phyloP scores from a whole-genome alignment of 1,284 basidiomycete genomes.

The Ceratobasidium sp. region DNA sequence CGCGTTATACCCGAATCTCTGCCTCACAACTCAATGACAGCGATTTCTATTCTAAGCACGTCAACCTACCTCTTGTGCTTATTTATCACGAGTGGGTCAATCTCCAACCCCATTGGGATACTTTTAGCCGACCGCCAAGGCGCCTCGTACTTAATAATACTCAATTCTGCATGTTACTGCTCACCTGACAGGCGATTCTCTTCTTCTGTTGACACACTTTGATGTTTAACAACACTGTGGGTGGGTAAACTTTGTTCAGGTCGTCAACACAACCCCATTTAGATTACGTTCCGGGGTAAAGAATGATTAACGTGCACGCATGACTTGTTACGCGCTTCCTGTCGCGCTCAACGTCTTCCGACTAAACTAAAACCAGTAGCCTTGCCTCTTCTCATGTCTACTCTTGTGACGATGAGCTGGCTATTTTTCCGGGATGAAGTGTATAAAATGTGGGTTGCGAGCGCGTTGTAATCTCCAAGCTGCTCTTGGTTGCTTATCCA shows the following conservation, averaged over 20 bases:
- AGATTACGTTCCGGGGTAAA: neutral
- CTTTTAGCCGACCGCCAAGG: neutral
- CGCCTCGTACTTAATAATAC: neutral
- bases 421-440: slow-evolving; percentile 4
- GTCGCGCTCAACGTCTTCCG: neutral
- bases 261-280: slow-evolving; percentile 23
- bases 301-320: neutral
- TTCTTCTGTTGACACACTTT: neutral
- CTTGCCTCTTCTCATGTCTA: neutral
- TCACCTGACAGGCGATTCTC: neutral
- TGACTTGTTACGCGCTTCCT: neutral
- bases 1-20: neutral
- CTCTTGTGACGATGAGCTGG: neutral
- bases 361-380: too few species aligned
- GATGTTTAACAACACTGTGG: neutral
- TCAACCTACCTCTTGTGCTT: neutral
- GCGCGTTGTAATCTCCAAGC: neutral
- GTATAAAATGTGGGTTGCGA: slow-evolving; percentile 2
- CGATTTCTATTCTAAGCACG: neutral
- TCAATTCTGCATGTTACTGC: neutral
- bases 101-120: too few species aligned
- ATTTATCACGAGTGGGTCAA: neutral
- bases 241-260: neutral
- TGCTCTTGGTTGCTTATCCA: neutral
- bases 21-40: neutral